Percentiles rank a stretch among this genome's conserved stretches.
These are phyloP conservation scores for Mortierella sp. DNA, from an alignment of 371 early-diverging fungal genomes.

Conservation along the genomic window DNA sequence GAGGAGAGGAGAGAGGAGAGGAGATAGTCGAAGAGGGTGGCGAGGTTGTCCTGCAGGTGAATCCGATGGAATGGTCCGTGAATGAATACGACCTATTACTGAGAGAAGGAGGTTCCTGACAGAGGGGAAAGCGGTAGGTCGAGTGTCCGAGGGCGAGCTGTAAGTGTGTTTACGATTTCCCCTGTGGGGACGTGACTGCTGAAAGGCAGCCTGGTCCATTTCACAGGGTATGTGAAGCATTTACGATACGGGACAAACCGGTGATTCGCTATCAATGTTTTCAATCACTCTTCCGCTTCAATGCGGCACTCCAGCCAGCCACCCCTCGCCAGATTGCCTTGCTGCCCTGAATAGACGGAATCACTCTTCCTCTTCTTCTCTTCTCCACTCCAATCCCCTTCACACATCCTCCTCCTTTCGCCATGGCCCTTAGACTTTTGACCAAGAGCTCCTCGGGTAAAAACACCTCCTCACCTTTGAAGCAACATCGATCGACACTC, in stretches of 20 bases:
- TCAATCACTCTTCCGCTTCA: not conserved
- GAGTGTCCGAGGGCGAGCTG: not conserved
- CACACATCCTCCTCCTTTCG: constrained; percentile 26
- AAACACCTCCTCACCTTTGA: not conserved
- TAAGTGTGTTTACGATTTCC: constrained; percentile 10
- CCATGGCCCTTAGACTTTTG: constrained; percentile 60
- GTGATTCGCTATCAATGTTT: not conserved
- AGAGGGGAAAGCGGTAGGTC: not conserved
- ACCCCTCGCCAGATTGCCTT: not conserved
- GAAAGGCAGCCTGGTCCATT: too few relatives aligned
- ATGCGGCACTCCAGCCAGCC: not conserved
- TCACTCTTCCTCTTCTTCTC: constrained; percentile 9
- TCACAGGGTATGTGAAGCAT: not conserved
- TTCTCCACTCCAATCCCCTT: constrained; percentile 27
- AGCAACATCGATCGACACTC: not conserved
- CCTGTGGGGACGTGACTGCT: not conserved
- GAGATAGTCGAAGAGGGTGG: constrained; percentile 6
- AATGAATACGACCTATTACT: constrained; percentile 9
- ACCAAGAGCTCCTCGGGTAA: constrained; percentile 61
- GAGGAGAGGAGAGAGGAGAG: constrained; percentile 4
- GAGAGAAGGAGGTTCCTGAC: constrained; percentile 6
- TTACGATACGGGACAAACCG: not conserved
- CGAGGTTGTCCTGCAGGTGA: constrained; percentile 2
- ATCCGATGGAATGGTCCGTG: constrained; percentile 10
- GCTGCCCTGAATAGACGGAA: constrained; percentile 20